Base-by-base conservation (phyloP, 2,329 filamentous ascomycete species). In the Penicillium sclerotiorum region DNA sequence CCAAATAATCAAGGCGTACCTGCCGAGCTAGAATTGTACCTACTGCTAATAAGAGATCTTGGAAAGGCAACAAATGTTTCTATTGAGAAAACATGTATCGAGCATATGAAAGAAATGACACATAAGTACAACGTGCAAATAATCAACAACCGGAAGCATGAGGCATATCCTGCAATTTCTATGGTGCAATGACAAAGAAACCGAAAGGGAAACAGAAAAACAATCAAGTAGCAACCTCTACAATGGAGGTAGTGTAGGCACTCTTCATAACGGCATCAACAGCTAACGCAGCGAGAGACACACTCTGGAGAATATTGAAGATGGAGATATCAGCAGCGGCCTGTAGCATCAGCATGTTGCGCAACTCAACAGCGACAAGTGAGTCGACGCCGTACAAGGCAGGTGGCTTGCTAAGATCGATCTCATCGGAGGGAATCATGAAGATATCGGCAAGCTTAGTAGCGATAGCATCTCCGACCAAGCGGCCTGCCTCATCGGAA, bases 241-340 rank as follows among this genome's bases (percentile, higher is more conserved):
- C n/a, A n/a, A n/a, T n/a, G n/a, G n/a, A n/a, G n/a, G n/a, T n/a
- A 28, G 25, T 28, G 25, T 7, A n/a, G n/a, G 25, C 25, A 28
- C 25, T 28, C 30, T 33, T 33, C 12, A 11, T 8, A n/a, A 33
- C 30, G 15, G 17, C 30, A 15, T 33, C 30, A 33, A n/a, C 9
- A 8, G 45, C 45, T 9, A 48, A 17, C 17, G 22, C 43, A 32
- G 21, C 43, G 28, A 47, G 44, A 45, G 28, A 50, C 15, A 22
- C 44, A 32, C 49, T 47, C 35, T 33, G 45, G 40, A 45, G 57
- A 25, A 37, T 52, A 13, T 36, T 42, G 9, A 55, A 45, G 27
- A 50, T 49, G 6, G 45, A 48, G 32, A 54, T 13, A 13, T 47
- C 49, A 5, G 43, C 30, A 12, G 23, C 35, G 11, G 41, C 42